Base-by-base conservation (phyloP, 2,329 filamentous ascomycete species). In the Ambrosiella beaveri region DNA sequence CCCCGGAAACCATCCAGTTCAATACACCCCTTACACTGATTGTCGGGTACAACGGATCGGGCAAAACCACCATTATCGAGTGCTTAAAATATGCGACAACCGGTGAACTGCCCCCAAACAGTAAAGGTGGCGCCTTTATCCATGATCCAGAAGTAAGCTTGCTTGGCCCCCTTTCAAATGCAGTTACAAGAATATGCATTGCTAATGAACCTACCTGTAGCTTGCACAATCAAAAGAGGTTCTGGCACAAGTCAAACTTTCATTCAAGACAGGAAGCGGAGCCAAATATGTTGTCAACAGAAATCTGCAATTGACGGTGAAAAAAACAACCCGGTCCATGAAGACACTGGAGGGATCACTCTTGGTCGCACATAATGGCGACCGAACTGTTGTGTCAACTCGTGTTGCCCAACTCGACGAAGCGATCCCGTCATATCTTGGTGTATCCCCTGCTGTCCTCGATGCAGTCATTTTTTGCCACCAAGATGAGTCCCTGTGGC, bases 11-110 rank as follows among this genome's bases (percentile, higher is more conserved):
- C 41, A 95, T 97, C 62, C 78, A 85, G 64, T 97, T 98, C 69
- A 83, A 89, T 63, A 85, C 87, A 0, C 94, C 93, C 35, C 77
- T 98, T 59, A 98, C 93, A 11, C 78, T 98, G 62, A 98, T 98
- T 64, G 94, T 98, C 60, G 93, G 93, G 60, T 88, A 89, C 71
- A 98, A 98, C 73, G 93, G 93, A 58, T 97, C 91, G 0, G 93
- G 93, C 62, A 98, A 98, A 74, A 98, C 93, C 8, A 97, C 93
- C 59, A 95, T 98, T 67, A 98, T 98, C 71, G 93, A 98, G 71
- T 95, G 89, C 68, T 85, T 98, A 66, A 96, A 96, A 68, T 98
- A 96, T 81, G 90, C 88, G 56, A 96, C 94, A 15, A 96, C 90
- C 7, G 94, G 93, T 59, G 86, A 94, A 66, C 79, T 95, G 53